Base-by-base conservation (phyloP, 148 eudicot species). In the Polygonum aviculare region DNA sequence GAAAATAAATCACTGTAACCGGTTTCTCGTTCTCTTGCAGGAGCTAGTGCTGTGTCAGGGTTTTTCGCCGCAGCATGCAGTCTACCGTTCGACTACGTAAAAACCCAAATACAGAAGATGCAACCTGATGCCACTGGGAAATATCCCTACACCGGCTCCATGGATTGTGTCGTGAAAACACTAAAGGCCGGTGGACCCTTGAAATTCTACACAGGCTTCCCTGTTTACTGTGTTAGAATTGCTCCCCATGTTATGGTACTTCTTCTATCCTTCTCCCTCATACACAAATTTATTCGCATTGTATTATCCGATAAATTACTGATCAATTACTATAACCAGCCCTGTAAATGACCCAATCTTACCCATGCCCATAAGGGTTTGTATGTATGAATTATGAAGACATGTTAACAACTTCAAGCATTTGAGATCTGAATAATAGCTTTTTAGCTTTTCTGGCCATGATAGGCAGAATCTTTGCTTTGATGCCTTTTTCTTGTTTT, bases 21-120 rank as follows among this genome's bases (percentile, higher is more conserved):
- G 18, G 38, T 35, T 26, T 75, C 50, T 49, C 65, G 60, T 63
- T 21, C 1, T 74, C 19, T 18, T 77, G 51, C 79, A 83, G 85
- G 78, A 7, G 83, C 85, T 0, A 82, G 82, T 47, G 73, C 79
- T 0, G 84, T 78, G 22, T 81, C 81, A 12, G 84, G 84, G 16
- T 78, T 81, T 54, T 78, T 75, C 38, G 83, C 83, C 45, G 55
- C 85, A 3, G 82, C 78, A 0, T 83, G 81, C 71, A 83, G 81
- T 77, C 63, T 80, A 36, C 82, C 85, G 5, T 82, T 79, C 69
- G 82, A 77, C 47, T 80, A 77, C 62, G 78, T 83, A 9, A 80
- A 80, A 72, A 83, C 80, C 7, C 80, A 77, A 60, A 75, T 80
- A 15, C 85, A 83, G 41, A 83, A 83, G 50, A 83, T 83, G 85